Evolutionary conservation across 257 asterid genomes (phyloP).

Genomic region (Plantago ovata): DNA sequence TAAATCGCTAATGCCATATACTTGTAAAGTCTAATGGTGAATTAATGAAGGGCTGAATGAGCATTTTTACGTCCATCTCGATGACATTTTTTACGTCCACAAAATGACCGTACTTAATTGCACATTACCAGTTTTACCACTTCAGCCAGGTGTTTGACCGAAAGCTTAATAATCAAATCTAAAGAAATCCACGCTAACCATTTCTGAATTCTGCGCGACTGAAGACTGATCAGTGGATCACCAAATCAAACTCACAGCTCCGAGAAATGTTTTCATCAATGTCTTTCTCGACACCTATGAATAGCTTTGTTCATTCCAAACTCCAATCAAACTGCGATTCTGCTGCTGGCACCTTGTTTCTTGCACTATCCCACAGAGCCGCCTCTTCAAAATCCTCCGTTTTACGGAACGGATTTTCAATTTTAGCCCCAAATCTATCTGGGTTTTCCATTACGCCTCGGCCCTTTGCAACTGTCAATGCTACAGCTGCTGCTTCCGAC

Average conservation of each 20-base stretch:
- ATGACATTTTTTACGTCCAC: too few species aligned
- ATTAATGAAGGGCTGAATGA: too few species aligned
- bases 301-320: conserved; percentile 28
- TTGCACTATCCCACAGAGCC: conserved; percentile 28
- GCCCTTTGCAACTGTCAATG: conserved; percentile 41
- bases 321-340: conserved; percentile 26
- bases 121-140: too few species aligned
- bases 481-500: conserved; percentile 87
- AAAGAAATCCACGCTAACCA: too few species aligned
- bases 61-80: too few species aligned
- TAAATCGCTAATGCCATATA: too few species aligned
- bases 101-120: too few species aligned
- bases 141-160: too few species aligned
- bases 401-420: conserved; percentile 48
- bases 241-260: not conserved
- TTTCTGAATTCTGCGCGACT: too few species aligned
- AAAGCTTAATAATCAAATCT: conserved; percentile 4
- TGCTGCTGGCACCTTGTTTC: conserved; percentile 31
- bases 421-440: conserved; percentile 32
- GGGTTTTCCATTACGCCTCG: conserved; percentile 46
- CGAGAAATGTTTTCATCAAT: conserved; percentile 38
- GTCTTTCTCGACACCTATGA: conserved; percentile 53
- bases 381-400: conserved; percentile 54
- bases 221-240: too few species aligned
- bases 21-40: too few species aligned